Percentiles rank a stretch among this genome's conserved stretches.
These are phyloP conservation scores for Acer saccharum DNA, from an alignment of 345 rosid species.

Conservation along the genomic window DNA sequence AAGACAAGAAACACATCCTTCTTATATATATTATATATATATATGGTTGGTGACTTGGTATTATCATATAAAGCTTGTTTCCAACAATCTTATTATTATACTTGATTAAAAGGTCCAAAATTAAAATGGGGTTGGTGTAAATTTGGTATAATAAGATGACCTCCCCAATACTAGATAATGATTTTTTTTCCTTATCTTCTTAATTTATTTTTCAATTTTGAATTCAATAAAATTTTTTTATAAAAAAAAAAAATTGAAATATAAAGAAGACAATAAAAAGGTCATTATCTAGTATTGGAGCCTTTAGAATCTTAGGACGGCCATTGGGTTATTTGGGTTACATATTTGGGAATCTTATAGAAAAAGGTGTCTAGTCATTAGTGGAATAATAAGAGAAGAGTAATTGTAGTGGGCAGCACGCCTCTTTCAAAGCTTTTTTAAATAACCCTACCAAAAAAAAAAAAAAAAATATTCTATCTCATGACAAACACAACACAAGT, in stretches of 20 bases:
- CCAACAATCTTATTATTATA: neutral
- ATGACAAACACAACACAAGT: neutral
- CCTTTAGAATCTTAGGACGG: conserved; percentile 56
- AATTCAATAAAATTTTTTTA: too few species aligned
- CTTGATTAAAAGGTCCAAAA: conserved; percentile 15
- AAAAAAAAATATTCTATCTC: too few species aligned
- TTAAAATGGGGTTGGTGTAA: conserved; percentile 36
- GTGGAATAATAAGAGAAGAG: neutral
- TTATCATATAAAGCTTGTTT: neutral
- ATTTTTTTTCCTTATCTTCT: too few species aligned
- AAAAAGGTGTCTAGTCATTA: conserved; percentile 29
- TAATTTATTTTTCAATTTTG: too few species aligned
- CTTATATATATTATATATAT: neutral
- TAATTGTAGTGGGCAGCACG: conserved; percentile 39
- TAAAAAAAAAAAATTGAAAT: too few species aligned
- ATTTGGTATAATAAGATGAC: conserved; percentile 23
- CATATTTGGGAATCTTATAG: conserved; percentile 28
- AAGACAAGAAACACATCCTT: neutral
- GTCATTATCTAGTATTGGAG: conserved; percentile 29
- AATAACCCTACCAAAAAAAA: neutral
- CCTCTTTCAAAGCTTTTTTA: conserved; percentile 1
- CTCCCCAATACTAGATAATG: neutral
- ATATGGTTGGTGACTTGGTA: conserved; percentile 5
- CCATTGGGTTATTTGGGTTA: conserved; percentile 32
- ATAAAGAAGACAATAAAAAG: neutral